Base-by-base conservation (phyloP, 805 yeast genomes). In the Pachysolen tannophilus region DNA sequence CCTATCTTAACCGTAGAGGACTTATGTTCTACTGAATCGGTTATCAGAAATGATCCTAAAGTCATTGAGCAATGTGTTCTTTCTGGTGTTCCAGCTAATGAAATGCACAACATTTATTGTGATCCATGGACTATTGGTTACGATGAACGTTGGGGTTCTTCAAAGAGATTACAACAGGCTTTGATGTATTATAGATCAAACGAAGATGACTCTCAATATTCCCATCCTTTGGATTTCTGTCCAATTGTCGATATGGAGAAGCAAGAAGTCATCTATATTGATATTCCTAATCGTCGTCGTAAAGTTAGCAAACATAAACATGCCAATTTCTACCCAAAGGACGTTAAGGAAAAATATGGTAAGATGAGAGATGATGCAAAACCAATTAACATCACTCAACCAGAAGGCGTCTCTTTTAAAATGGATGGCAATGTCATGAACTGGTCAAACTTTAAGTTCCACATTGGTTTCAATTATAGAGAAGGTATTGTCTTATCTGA, bases 401-500 rank as follows among this genome's bases (percentile, higher is more conserved):
- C 92, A 40, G 81, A 81, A 44, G 92, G 92, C 38, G 90, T 82
- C 36, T 78, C 86, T 4, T 82, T 82, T 67, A 68, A 68, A 46
- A 67, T 82, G 75, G 65, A 67, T 37, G 86, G 84, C 35, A 69
- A 79, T 50, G 66, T 73, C 35, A 75, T 82, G 69, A 69, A 68
- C 43, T 82, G 92, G 92, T 76, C 81, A 44, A 82, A 82, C 63
- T 82, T 74, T 67, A 67, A 72, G 43, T 67, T 82, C 65, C 90
- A 82, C 58, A 64, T 82, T 55, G 92, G 92, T 26, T 82, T 82
- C 72, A 82, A 82, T 66, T 79, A 81, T 64, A 72, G 90, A 63
- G 92, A 82, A 59, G 92, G 92, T 44, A 77, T 82, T 54, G 90
- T 82, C 20, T 67, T 82, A 43, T 72, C 79, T 46, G 87, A 82